These are phyloP conservation scores for Alternaria hordeiaustralica DNA, from an alignment of 2,329 filamentous ascomycete genomes.

Conservation along the genomic window DNA sequence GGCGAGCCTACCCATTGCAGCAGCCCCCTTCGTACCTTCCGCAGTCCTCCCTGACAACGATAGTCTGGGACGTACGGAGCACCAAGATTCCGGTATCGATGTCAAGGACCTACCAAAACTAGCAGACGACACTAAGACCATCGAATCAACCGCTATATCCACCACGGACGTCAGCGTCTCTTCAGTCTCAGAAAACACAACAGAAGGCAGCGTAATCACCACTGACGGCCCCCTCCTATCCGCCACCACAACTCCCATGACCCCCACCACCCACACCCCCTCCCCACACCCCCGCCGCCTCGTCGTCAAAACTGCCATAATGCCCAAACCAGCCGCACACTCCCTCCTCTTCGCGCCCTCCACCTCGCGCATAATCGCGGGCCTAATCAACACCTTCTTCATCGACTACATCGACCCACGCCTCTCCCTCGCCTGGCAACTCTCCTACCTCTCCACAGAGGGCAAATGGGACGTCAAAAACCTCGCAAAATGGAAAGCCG, in stretches of 20 bases:
- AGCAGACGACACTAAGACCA: conserved; percentile 22
- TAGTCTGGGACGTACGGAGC: conserved; percentile 30
- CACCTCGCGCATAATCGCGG: conserved; percentile 77
- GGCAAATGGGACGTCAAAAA: conserved; percentile 99
- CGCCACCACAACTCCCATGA: background rate
- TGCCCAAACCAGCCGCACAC: conserved; percentile 81
- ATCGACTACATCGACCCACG: conserved; percentile 75
- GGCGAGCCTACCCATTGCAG: conserved; percentile 56
- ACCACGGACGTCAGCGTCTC: conserved; percentile 24
- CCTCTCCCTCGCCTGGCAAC: conserved; percentile 85
- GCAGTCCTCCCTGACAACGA: conserved; percentile 21
- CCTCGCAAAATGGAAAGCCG: conserved; percentile 85
- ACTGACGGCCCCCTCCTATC: conserved; percentile 14
- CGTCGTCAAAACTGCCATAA: conserved; percentile 70
- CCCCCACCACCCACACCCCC: conserved; percentile 18
- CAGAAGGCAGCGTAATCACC: conserved; percentile 37
- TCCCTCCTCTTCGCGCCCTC: conserved; percentile 81
- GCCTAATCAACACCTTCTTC: conserved; percentile 83
- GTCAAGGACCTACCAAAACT: conserved; percentile 33
- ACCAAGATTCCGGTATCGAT: conserved; percentile 46
- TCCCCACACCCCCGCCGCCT: conserved; percentile 38
- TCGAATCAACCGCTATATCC: conserved; percentile 22
- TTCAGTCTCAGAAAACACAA: conserved; percentile 36
- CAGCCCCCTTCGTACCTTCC: conserved; percentile 55
- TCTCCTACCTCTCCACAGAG: conserved; percentile 84